Base-by-base conservation (phyloP, 257 asterid genomes). In the Craterostigma plantagineum region DNA sequence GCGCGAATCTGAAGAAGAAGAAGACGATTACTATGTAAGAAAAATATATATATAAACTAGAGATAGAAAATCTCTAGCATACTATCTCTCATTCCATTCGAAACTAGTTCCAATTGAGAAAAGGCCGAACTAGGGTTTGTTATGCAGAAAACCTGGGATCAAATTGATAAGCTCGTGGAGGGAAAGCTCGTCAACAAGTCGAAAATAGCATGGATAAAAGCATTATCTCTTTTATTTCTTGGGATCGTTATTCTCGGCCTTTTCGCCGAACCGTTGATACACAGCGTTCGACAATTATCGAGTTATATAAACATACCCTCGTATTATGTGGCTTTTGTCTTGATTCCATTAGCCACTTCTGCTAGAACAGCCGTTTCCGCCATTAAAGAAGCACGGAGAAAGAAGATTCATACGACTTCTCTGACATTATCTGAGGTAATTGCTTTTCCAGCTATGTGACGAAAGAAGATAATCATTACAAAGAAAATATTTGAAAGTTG, bases 361-460 rank as follows among this genome's bases (percentile, higher is more conserved):
- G 77, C 82, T 8, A 58, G 70, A 46, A 23, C 68, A 41, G 60
- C 70, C 18, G 43, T 58, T 18, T 69, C 77, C 15, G 62, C 69
- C 17, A 55, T 73, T 50, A 46, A 10, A 0, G 70, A 69, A 53
- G 67, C 62, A 1, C 54, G 66, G 11, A 40, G 27, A 48, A 63
- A 63, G 69, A 65, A 55, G 51, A 37, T 11, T 7, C 50, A 56
- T 35, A 52, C 59, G 18, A 73, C 53, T 49, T 73, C 82, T n/a
- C 63, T 69, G 62, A 63, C 66, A 60, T 52, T 73, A 34, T 73
- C 70, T 0, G 82, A 73, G 77, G 77, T 68, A 3, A n/a, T n/a
- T n/a, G 13, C 16, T 12, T 2, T 35, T 10, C 6, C 30, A 23
- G 30, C 30, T 2, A 23, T 23, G 6, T 23, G 6, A 2, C 2